Base-by-base conservation (phyloP, 345 rosid species). In the Populus euphratica region DNA sequence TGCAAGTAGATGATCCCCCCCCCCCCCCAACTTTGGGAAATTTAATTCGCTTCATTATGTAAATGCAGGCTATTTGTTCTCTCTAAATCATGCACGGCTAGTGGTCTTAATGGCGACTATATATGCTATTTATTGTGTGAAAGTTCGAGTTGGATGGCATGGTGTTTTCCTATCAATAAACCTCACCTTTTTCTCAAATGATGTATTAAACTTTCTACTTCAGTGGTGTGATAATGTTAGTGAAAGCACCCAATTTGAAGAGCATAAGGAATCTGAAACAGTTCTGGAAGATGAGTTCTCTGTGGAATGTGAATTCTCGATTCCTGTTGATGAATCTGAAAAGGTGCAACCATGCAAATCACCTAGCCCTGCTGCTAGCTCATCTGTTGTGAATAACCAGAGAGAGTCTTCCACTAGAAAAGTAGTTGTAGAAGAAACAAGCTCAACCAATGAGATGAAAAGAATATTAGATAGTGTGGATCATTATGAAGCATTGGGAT, bases 61-160 rank as follows among this genome's bases (percentile, higher is more conserved):
- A 82, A 78, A 69, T 79, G 89, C 94, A 95, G 99, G 93, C 79
- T 96, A 94, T 83, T 86, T 96, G 79, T 91, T 96, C 88, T 92
- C 98, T 78, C 86, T 87, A 59, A 94, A 87, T 78, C 97, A 96
- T 89, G 99, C 99, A 39, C 91, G 97, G 23, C 72, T 94, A 83
- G 91, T 96, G 81, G 90, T 96, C 81, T 83, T 96, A 73, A 67
- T 92, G 86, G 97, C 97, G 2, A 83, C 84, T 9, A 44, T 84
- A 39, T 96, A 96, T 76, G 88, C 95, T 23, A 74, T 96, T 79
- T 96, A 96, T 70, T 91, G 85, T 78, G 98, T 96, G 76, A 89
- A 90, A 92, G 94, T 88, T 81, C 89, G 89, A 72, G 94, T 90
- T 83, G 99, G 99, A 80, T 96, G 99, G 98, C 86, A 83, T 82